These are phyloP conservation scores for Kwoniella dendrophila DNA, from an alignment of 768 basidiomycete genomes.

Conservation along the genomic window DNA sequence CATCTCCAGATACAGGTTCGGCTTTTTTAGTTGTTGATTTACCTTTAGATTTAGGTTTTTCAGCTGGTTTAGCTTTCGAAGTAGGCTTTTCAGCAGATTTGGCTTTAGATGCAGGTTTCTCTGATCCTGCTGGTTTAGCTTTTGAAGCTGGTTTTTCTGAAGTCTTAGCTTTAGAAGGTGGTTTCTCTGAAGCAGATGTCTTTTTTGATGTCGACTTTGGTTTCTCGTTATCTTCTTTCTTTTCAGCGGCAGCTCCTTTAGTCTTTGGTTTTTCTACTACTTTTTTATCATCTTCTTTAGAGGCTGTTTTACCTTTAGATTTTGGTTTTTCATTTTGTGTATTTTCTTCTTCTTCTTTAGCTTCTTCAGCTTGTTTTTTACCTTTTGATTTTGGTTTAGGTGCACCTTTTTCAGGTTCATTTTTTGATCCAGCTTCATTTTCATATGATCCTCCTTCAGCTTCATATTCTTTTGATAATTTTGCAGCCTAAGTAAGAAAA, in stretches of 20 bases:
- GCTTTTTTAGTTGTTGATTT: constrained; percentile 2
- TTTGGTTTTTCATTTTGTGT: constrained; percentile 22
- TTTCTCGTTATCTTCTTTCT: constrained; percentile 20
- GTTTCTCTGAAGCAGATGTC: constrained; percentile 6
- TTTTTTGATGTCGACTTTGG: constrained; percentile 9
- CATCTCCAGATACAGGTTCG: constrained; percentile 3
- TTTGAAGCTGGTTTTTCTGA: constrained; percentile 12
- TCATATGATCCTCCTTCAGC: constrained; percentile 50
- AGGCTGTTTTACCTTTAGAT: constrained; percentile 2
- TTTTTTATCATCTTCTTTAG: neutral
- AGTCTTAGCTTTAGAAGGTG: constrained; percentile 14
- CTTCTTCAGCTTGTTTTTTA: neutral
- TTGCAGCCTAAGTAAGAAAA: constrained; percentile 30
- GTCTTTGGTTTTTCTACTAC: constrained; percentile 17
- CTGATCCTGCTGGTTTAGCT: constrained; percentile 5
- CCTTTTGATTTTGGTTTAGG: constrained; percentile 33
- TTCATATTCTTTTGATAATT: constrained; percentile 54
- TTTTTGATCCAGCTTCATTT: constrained; percentile 53
- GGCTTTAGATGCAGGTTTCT: constrained; percentile 25
- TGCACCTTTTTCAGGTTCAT: constrained; percentile 51
- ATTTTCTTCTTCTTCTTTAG: neutral
- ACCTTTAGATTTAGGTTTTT: constrained; percentile 27
- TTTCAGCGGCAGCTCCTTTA: constrained; percentile 24
- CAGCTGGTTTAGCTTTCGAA: constrained; percentile 11
- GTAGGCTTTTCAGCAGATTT: constrained; percentile 18